A percentile compares a stretch with the other conserved stretches of the same genome.
Evolutionary conservation across 2,329 filamentous ascomycete genomes (phyloP).

Genomic region (Macrophomina tecta): DNA sequence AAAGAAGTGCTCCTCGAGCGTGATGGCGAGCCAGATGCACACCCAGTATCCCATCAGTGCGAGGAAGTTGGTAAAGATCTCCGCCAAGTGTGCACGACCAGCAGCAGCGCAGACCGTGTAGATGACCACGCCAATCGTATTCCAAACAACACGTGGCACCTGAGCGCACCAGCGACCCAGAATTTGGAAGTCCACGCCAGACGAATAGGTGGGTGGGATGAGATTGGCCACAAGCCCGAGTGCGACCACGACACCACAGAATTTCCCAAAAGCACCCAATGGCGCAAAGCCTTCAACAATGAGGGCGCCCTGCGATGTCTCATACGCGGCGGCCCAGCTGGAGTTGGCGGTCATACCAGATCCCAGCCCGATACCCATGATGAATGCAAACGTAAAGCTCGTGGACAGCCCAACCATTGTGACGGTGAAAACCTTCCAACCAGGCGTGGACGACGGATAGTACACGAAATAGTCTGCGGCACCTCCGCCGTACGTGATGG

Average conservation of each 20-base stretch:
- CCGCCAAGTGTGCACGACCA: conserved; percentile 64
- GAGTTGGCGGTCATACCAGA: conserved; percentile 60
- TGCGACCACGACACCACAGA: conserved; percentile 69
- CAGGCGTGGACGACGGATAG: conserved; percentile 61
- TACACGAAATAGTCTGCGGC: conserved; percentile 74
- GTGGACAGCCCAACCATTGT: conserved; percentile 62
- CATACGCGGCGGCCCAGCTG: conserved; percentile 64
- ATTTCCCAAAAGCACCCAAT: conserved; percentile 67
- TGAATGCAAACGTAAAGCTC: conserved; percentile 66
- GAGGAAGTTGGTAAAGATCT: conserved; percentile 72
- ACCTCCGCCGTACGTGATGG: conserved; percentile 67
- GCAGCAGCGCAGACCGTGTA: conserved; percentile 69
- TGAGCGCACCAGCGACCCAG: conserved; percentile 63
- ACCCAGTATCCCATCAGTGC: conserved; percentile 76
- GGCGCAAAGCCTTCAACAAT: conserved; percentile 67
- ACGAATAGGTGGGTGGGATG: conserved; percentile 68
- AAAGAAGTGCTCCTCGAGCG: conserved; percentile 66
- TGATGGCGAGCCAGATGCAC: conserved; percentile 68
- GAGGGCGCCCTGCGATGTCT: conserved; percentile 65
- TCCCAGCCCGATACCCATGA: conserved; percentile 67
- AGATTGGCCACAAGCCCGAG: conserved; percentile 71
- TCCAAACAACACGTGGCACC: conserved; percentile 70
- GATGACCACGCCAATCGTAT: conserved; percentile 65
- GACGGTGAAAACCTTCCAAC: conserved; percentile 61
- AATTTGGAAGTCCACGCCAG: conserved; percentile 72